Percentiles rank a stretch among this genome's conserved stretches.
Evolutionary conservation across 1,284 basidiomycete genomes (phyloP).

Genomic region (Ceratobasidium sp.): DNA sequence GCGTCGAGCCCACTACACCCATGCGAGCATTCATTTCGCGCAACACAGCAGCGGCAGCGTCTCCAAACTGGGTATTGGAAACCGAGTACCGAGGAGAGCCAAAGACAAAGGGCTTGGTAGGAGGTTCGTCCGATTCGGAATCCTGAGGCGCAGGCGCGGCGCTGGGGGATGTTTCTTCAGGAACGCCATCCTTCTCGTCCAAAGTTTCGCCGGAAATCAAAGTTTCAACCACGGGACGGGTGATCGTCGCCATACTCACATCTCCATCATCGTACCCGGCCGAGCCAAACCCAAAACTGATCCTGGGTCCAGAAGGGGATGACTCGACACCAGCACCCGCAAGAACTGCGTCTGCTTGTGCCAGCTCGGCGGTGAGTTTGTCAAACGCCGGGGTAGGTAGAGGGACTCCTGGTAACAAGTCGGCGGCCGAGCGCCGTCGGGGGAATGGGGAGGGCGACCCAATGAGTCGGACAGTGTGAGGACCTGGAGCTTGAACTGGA

Average conservation of each 20-base stretch:
- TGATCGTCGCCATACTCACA: background rate
- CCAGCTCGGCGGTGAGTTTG: conserved; percentile 17
- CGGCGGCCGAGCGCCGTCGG: conserved; percentile 23
- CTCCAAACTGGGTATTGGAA: conserved; percentile 66
- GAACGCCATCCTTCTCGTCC: background rate
- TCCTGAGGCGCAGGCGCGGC: conserved; percentile 27
- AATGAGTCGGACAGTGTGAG: conserved; percentile 24
- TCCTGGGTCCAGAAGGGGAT: background rate
- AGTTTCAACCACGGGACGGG: background rate
- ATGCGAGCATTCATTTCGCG: conserved; percentile 80
- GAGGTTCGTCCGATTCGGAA: conserved; percentile 44
- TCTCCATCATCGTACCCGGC: conserved; percentile 33
- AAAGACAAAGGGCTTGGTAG: conserved; percentile 67
- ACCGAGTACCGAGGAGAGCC: conserved; percentile 70
- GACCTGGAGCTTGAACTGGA: conserved; percentile 22
- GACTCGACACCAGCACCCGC: conserved; percentile 45
- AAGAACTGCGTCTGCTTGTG: conserved; percentile 50
- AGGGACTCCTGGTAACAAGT: conserved; percentile 20
- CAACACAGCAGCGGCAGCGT: conserved; percentile 67
- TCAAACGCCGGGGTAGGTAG: conserved; percentile 7
- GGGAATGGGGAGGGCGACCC: conserved; percentile 9
- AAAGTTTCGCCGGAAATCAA: background rate
- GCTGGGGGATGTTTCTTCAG: background rate
- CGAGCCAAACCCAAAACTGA: conserved; percentile 32
- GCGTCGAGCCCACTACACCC: conserved; percentile 48